phyloP scores from a whole-genome alignment of 139 green algal species.

The Micractinium sp. region DNA sequence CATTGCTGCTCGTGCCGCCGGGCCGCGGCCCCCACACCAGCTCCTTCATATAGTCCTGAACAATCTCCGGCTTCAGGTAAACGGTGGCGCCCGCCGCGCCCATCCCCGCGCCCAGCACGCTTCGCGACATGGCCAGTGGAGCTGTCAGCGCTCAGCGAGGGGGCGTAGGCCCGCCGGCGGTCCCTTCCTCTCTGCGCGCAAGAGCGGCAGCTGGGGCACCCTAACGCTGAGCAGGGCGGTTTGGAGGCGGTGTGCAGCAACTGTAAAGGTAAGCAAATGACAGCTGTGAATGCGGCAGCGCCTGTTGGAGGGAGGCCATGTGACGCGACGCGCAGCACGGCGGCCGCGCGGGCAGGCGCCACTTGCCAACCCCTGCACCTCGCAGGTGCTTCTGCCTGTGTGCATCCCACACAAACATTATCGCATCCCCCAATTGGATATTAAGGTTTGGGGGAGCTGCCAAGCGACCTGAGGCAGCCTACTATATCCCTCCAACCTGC shows the following conservation, averaged over 20 bases:
- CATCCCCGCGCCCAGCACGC: conserved; percentile 26
- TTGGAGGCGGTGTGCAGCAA: no score
- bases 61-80: conserved; percentile 37
- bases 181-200: neutral
- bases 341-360: no score
- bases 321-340: no score
- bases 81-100: conserved; percentile 32
- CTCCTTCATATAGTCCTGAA: conserved; percentile 18
- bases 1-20: neutral
- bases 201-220: neutral
- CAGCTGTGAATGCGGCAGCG: neutral
- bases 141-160: neutral
- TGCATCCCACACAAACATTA: no score
- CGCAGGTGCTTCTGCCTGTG: no score
- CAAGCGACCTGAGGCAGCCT: no score
- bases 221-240: neutral
- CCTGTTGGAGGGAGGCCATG: neutral
- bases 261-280: neutral
- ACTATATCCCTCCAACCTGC: no score
- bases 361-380: no score
- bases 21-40: neutral
- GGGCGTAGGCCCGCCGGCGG: neutral
- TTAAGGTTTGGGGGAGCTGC: no score
- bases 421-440: no score
- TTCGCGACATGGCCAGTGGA: neutral